Conservation (phyloP, 345 rosid genomes). For the Eucalyptus guilfoylei region DNA sequence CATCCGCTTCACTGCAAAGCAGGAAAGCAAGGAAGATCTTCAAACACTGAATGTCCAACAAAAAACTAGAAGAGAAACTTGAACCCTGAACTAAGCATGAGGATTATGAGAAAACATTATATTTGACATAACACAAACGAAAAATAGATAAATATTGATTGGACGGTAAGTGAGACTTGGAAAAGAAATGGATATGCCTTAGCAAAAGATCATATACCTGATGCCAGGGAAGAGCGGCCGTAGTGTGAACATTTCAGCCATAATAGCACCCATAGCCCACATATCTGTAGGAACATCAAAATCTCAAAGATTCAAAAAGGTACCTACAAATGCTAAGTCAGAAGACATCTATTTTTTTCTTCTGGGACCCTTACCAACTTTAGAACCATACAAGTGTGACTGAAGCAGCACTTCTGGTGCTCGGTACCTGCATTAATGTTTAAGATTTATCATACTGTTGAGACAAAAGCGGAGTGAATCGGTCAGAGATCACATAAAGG, state of each 20-base stretch:
- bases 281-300: constrained; percentile 12
- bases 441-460: background rate
- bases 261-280: constrained; percentile 52
- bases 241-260: constrained; percentile 28
- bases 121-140: background rate
- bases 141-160: background rate
- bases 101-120: background rate
- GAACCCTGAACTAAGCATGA: background rate
- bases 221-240: constrained; percentile 32
- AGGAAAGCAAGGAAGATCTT: background rate
- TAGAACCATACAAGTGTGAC: constrained; percentile 6
- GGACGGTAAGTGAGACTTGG: background rate
- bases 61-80: background rate
- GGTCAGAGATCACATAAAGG: background rate
- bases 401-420: constrained; percentile 37
- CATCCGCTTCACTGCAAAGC: constrained; percentile 11
- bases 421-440: constrained; percentile 16
- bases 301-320: background rate
- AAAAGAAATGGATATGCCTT: background rate
- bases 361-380: constrained; percentile 21
- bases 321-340: background rate
- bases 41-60: background rate
- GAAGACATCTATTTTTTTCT: background rate
- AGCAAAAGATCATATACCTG: constrained; percentile 1
- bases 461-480: background rate